Conservation (phyloP, 148 eudicot species). For the Chenopodium berlandieri region DNA sequence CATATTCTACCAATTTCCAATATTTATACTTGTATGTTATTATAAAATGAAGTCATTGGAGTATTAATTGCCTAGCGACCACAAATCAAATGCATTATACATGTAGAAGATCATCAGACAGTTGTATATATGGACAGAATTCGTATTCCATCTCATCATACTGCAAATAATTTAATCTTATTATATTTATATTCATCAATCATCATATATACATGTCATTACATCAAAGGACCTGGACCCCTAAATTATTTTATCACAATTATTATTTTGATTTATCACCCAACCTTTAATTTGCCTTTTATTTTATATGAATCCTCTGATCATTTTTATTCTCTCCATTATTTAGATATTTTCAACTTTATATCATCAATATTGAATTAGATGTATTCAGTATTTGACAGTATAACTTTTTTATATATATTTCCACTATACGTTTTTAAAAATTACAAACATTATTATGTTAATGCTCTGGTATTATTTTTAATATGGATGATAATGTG, state of each 20-base stretch:
- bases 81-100: not conserved
- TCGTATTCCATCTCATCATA: conserved; percentile 10
- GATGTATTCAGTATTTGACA: too few species aligned
- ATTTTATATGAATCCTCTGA: not conserved
- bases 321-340: not conserved
- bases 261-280: not conserved
- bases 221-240: not conserved
- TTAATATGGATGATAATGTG: not conserved
- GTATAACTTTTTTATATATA: too few species aligned
- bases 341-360: not conserved
- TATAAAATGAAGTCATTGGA: too few species aligned
- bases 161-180: not conserved
- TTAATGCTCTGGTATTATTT: not conserved
- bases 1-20: too few species aligned
- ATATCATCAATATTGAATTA: too few species aligned
- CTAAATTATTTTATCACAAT: not conserved
- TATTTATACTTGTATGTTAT: too few species aligned
- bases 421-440: too few species aligned
- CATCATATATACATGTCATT: not conserved
- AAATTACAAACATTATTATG: too few species aligned
- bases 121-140: conserved; percentile 13
- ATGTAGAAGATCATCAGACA: conserved; percentile 12
- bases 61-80: not conserved
- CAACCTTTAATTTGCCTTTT: not conserved
- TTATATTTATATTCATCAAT: not conserved